phyloP scores from a whole-genome alignment of 2,329 filamentous ascomycete genomes.

The Pyrenochaeta sp. region DNA sequence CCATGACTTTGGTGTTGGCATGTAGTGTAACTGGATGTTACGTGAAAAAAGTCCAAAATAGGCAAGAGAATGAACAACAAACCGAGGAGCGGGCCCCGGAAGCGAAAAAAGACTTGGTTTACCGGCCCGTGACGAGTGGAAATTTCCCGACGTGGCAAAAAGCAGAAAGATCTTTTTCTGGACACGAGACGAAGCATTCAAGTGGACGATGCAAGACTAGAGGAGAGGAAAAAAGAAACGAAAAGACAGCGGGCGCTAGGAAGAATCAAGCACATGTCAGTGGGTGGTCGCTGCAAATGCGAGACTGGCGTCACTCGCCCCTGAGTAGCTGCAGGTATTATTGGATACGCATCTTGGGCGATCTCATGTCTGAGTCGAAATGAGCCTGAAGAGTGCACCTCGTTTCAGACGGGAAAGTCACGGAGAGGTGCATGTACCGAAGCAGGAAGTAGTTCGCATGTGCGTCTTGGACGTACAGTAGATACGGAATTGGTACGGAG shows the following conservation, averaged over 20 bases:
- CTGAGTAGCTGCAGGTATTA: constrained; percentile 3
- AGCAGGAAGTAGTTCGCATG: not conserved
- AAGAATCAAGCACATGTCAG: constrained; percentile 1
- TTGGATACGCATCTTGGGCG: not conserved
- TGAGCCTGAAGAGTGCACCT: constrained; percentile 1
- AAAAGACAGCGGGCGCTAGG: constrained; percentile 1
- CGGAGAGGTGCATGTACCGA: not conserved
- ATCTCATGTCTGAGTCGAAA: constrained; percentile 1
- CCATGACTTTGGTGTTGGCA: constrained; percentile 7
- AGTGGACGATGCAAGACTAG: not conserved
- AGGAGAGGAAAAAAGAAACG: not conserved
- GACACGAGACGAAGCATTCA: not conserved
- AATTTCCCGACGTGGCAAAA: constrained; percentile 1
- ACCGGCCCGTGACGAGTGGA: not conserved
- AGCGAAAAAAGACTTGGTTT: constrained; percentile 3
- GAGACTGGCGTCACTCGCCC: constrained; percentile 1
- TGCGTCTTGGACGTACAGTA: not conserved
- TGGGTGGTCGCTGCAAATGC: not conserved
- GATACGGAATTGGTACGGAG: too few relatives aligned
- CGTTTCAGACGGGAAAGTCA: not conserved
- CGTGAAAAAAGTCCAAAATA: constrained; percentile 4
- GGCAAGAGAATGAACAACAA: constrained; percentile 1
- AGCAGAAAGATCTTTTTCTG: not conserved
- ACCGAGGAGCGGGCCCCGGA: constrained; percentile 6
- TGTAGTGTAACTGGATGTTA: constrained; percentile 9